Base-by-base conservation (phyloP, 1,284 basidiomycete genomes). In the Tetrapyrgos nigripes region DNA sequence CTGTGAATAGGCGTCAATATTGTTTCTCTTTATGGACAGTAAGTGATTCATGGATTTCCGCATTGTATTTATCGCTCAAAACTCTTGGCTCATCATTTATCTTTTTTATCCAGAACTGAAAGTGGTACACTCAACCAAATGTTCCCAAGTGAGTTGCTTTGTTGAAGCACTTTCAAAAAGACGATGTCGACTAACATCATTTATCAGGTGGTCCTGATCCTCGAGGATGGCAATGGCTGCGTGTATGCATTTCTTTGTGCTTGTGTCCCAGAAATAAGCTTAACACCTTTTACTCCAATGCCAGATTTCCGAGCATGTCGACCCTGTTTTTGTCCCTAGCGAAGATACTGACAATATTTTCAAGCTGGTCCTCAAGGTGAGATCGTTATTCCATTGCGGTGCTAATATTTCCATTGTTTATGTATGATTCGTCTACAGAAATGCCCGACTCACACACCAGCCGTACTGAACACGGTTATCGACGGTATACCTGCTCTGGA, bases 381-480 rank as follows among this genome's bases (percentile, higher is more conserved):
- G 43, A 43, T 17, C 19, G 4, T 40, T 5, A n/a, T 5, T n/a
- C 14, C 26, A n/a, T 27, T 28, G 9, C 48, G 5, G 14, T 24
- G 9, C 3, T 24, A 14, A 27, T 19, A 26, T 21, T 28, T 24
- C 26, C 4, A n/a, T n/a, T 8, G 4, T 40, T 17, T 17, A n/a
- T n/a, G n/a, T n/a, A n/a, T n/a, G n/a, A n/a, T n/a, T n/a, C n/a
- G n/a, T n/a, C n/a, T n/a, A 4, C 37, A 40, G 37, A 40, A 40
- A 40, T 40, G 14, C 19, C 37, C 37, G 19, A 40, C 19, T 4
- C 37, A 40, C 33, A n/a, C 46, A 54, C 35, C 59, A 46, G 49
- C 24, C n/a, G 35, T 65, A 0, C 19, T 66, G 13, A 72, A 73
- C 54, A 64, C 61, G 5, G 58, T 61, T 26, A 14, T 53, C 11